Evolutionary conservation across 2,329 filamentous ascomycete species (phyloP), one percentile per base, ranked within the genome.

Genomic region (Monosporascus cannonballus): DNA sequence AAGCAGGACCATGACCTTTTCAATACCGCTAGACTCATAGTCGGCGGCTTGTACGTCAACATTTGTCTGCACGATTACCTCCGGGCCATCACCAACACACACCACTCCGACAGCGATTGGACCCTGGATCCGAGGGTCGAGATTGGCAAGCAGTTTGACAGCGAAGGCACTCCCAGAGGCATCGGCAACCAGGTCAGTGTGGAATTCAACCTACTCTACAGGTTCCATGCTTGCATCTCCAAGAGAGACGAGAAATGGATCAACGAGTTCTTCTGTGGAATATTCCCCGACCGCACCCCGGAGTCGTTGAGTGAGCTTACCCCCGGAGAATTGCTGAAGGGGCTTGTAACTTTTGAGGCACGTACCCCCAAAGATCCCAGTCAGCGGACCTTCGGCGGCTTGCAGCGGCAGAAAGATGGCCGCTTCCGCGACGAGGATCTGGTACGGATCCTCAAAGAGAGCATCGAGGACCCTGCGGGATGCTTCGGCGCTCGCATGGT

Each of bases 181-280:
- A 74, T 81, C 3, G 84, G 84, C 14, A 87, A 87, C 60, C 82
- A 86, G 59, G 83, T 86, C 46, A 84, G 79, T 42, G 83, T 81
- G 3, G 84, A 87, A 64, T 87, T 87, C 69, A 87, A 87, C 54
- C 71, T 87, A 27, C 72, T 87, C 1, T 87, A 87, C 61, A 74
- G 84, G 25, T 87, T 82, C 75, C 84, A 87, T 65, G 80, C 78
- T 1, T 78, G 76, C 42, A 78, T 86, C 49, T 83, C 79, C 3
- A 71, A 77, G 56, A 75, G 76, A 22, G 84, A 87, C 56, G 81
- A 85, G 61, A 71, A 74, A 41, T 87, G 83, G 82, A 81, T 80
- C 18, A 75, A 84, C 46, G 70, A 77, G 15, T 71, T 78, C 57
- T 80, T 81, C 61, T 65, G 70, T 6, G 71, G 76, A 47, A 61